Evolutionary conservation across 352 stramenopile species (phyloP).

Genomic region (Globisporangium echinulatum): DNA sequence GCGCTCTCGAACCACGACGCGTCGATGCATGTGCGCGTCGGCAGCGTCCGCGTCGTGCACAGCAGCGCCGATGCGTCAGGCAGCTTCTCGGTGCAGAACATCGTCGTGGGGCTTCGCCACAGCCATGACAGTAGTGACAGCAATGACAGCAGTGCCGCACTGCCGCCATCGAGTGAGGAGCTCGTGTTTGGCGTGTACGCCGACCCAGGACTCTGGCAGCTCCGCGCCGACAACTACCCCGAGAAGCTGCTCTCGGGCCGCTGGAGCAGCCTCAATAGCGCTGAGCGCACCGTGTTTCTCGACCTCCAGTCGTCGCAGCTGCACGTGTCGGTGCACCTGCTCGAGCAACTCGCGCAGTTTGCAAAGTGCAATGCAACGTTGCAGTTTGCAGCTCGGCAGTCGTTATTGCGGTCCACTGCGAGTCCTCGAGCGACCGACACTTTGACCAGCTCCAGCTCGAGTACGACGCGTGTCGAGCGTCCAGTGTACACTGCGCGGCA

Average conservation of each 20-base stretch:
- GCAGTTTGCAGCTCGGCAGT: background rate
- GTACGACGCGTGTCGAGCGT: background rate
- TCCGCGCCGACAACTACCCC: slow-evolving; percentile 61
- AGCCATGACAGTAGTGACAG: background rate
- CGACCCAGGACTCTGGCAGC: slow-evolving; percentile 67
- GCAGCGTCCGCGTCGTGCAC: slow-evolving; percentile 30
- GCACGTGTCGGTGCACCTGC: slow-evolving; percentile 53
- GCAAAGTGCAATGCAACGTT: background rate
- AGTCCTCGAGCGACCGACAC: no score
- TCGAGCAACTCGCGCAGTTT: slow-evolving; percentile 29
- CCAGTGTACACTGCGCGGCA: slow-evolving; percentile 5
- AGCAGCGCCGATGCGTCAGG: slow-evolving; percentile 19
- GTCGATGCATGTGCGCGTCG: slow-evolving; percentile 59
- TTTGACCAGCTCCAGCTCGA: background rate
- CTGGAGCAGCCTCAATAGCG: slow-evolving; percentile 33
- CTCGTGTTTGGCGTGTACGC: slow-evolving; percentile 59
- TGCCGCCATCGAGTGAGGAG: slow-evolving; percentile 28
- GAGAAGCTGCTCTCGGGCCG: slow-evolving; percentile 57
- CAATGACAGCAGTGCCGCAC: background rate
- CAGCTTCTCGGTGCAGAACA: slow-evolving; percentile 50
- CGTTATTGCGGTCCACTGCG: background rate
- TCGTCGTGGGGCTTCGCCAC: slow-evolving; percentile 39
- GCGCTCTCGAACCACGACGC: slow-evolving; percentile 18
- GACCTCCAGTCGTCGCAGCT: slow-evolving; percentile 68
- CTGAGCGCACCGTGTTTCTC: slow-evolving; percentile 46